Percentiles rank a stretch among this genome's conserved stretches.
Evolutionary conservation across 2,329 filamentous ascomycete genomes (phyloP).

Genomic region (Cordyceps javanica): DNA sequence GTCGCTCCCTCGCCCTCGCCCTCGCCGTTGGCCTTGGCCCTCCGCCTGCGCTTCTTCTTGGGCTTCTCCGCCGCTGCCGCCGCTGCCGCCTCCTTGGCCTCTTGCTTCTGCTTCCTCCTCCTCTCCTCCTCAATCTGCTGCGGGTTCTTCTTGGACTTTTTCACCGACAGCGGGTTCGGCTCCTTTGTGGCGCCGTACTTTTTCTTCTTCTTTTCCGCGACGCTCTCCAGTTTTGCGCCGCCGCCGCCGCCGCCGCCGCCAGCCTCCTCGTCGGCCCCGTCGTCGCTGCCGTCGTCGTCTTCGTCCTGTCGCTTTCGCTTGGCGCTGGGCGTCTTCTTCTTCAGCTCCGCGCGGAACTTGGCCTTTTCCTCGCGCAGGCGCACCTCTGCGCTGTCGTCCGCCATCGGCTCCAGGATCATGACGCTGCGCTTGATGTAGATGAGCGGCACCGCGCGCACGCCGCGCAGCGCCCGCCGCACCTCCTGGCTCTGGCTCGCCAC

Average conservation of each 20-base stretch:
- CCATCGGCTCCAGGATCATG: constrained; percentile 68
- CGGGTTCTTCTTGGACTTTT: constrained; percentile 56
- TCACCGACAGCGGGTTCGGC: constrained; percentile 65
- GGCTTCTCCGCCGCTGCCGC: constrained; percentile 21
- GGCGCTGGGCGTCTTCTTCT: constrained; percentile 40
- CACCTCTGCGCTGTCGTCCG: constrained; percentile 55
- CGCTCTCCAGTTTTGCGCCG: constrained; percentile 16
- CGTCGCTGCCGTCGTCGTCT: constrained; percentile 30
- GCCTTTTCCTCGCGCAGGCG: constrained; percentile 63
- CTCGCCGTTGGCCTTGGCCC: constrained; percentile 24
- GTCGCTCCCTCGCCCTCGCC: constrained; percentile 20
- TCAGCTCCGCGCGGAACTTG: constrained; percentile 69
- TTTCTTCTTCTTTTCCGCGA: constrained; percentile 47
- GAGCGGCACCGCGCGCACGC: constrained; percentile 66
- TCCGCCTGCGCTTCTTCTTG: constrained; percentile 33
- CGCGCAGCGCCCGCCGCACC: constrained; percentile 56
- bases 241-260: too few species aligned
- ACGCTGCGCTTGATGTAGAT: constrained; percentile 75
- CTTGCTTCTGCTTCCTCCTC: constrained; percentile 18
- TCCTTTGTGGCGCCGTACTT: constrained; percentile 57
- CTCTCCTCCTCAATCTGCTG: constrained; percentile 17
- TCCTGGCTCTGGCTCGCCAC: constrained; percentile 67
- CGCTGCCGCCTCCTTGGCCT: constrained; percentile 15
- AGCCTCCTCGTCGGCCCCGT: constrained; percentile 33
- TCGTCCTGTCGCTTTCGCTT: constrained; percentile 42